Percentiles rank a stretch among this genome's conserved stretches.
Evolutionary conservation across 176 grass and related monocot genomes (phyloP).

Genomic region (Microstegium vimineum): DNA sequence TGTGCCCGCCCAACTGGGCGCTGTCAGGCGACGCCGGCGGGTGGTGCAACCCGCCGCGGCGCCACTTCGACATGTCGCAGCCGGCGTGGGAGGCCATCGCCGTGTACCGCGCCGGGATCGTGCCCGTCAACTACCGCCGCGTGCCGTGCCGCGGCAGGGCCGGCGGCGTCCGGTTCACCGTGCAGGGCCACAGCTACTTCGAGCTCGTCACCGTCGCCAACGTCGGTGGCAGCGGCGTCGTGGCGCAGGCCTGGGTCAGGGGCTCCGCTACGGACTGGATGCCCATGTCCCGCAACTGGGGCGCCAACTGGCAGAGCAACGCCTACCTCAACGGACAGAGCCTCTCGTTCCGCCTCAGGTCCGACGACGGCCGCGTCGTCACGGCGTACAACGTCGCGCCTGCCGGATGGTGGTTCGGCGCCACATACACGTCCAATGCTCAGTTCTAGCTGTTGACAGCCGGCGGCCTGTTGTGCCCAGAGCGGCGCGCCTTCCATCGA

Average conservation of each 20-base stretch:
- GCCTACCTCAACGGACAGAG: conserved; percentile 27
- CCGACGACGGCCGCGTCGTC: conserved; percentile 39
- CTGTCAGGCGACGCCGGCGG: conserved; percentile 42
- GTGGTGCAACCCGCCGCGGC: conserved; percentile 71
- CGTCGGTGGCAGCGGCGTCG: conserved; percentile 55
- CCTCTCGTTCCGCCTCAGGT: conserved; percentile 46
- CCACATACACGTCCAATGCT: conserved; percentile 32
- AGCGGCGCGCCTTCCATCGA: too few relatives aligned
- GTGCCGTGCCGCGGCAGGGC: conserved; percentile 32
- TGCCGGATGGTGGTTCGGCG: conserved; percentile 49
- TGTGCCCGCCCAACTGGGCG: conserved; percentile 67
- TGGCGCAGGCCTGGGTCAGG: conserved; percentile 48
- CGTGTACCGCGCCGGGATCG: conserved; percentile 60
- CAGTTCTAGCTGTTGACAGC: too few relatives aligned
- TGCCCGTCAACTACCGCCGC: conserved; percentile 50
- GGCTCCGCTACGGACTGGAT: conserved; percentile 36
- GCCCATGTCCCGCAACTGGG: conserved; percentile 48
- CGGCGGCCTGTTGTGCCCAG: too few relatives aligned
- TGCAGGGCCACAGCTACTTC: conserved; percentile 58
- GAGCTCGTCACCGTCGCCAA: conserved; percentile 44
- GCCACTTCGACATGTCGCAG: conserved; percentile 84
- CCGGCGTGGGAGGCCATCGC: conserved; percentile 73
- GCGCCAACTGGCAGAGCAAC: conserved; percentile 52
- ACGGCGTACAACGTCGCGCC: conserved; percentile 54
- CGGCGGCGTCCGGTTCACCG: conserved; percentile 57